Conservation (phyloP, 1,284 basidiomycete genomes). For the Marasmius tenuissimus region DNA sequence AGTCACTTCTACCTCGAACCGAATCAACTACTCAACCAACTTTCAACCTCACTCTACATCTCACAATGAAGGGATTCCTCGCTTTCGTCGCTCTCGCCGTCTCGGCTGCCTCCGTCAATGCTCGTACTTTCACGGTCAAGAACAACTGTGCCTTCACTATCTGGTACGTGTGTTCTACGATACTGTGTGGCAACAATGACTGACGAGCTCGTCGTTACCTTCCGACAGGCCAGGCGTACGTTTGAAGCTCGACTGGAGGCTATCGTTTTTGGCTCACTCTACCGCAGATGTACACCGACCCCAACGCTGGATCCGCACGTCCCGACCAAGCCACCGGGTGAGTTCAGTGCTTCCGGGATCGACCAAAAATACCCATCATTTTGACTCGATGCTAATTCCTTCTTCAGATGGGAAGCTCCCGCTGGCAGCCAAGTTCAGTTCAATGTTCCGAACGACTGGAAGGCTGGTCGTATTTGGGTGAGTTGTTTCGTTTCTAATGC, state of each 20-base stretch:
- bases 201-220: neutral
- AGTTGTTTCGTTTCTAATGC: neutral
- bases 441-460: constrained; percentile 48
- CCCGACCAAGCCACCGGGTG: constrained; percentile 38
- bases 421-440: constrained; percentile 36
- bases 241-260: neutral
- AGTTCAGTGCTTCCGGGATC: neutral
- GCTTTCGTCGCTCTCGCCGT: neutral
- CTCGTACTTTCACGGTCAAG: constrained; percentile 37
- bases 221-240: constrained; percentile 34
- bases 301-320: constrained; percentile 34
- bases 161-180: constrained; percentile 28
- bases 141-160: constrained; percentile 46
- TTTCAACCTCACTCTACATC: no score
- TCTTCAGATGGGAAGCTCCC: constrained; percentile 38
- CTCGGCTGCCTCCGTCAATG: constrained; percentile 11
- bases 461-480: constrained; percentile 45
- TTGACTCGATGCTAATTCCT: neutral
- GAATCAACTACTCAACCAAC: no score
- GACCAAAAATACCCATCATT: neutral
- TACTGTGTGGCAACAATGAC: neutral
- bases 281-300: constrained; percentile 40
- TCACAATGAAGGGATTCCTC: neutral
- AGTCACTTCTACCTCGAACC: no score
- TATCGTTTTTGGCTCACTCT: neutral